Percentiles rank a stretch among this genome's conserved stretches.
Evolutionary conservation across 2,329 filamentous ascomycete genomes (phyloP).

Genomic region (Cryphonectria radicalis): DNA sequence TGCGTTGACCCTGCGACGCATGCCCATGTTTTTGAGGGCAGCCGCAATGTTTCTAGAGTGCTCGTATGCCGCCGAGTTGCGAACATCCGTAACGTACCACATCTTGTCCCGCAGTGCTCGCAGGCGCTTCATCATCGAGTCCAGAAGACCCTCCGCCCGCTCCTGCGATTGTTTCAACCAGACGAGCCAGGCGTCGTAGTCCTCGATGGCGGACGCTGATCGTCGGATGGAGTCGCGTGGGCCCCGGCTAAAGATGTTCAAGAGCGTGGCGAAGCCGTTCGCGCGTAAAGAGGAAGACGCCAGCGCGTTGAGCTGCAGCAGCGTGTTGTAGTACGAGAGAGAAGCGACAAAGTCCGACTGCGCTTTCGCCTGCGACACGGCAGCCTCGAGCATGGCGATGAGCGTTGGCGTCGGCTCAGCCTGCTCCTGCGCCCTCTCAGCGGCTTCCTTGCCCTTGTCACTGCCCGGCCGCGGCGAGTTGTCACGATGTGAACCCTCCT

Average conservation of each 20-base stretch:
- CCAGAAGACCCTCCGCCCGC: constrained; percentile 73
- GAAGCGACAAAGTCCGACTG: constrained; percentile 83
- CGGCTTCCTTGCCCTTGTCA: constrained; percentile 38
- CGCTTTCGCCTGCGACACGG: constrained; percentile 75
- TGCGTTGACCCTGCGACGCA: constrained; percentile 60
- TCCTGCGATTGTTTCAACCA: constrained; percentile 84
- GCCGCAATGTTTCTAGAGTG: constrained; percentile 84
- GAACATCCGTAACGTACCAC: constrained; percentile 97
- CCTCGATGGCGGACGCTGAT: constrained; percentile 73
- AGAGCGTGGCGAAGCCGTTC: constrained; percentile 71
- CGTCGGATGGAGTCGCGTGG: constrained; percentile 71
- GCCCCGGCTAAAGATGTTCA: constrained; percentile 75
- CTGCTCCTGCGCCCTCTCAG: constrained; percentile 42
- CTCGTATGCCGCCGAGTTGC: constrained; percentile 86
- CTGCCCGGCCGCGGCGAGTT: constrained; percentile 16
- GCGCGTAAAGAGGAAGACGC: constrained; percentile 64
- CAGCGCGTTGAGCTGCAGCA: constrained; percentile 72
- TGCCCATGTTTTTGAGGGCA: constrained; percentile 88
- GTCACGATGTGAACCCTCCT: constrained; percentile 35
- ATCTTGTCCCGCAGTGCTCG: constrained; percentile 89
- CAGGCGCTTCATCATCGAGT: constrained; percentile 74
- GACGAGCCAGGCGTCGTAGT: constrained; percentile 80
- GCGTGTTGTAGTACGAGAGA: constrained; percentile 82
- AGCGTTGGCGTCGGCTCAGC: constrained; percentile 57
- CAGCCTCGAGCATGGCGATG: constrained; percentile 75